A percentile compares a stretch with the other conserved stretches of the same genome.
These are phyloP conservation scores for Cytospora chrysosperma DNA, from an alignment of 2,329 filamentous ascomycete genomes.

Conservation along the genomic window DNA sequence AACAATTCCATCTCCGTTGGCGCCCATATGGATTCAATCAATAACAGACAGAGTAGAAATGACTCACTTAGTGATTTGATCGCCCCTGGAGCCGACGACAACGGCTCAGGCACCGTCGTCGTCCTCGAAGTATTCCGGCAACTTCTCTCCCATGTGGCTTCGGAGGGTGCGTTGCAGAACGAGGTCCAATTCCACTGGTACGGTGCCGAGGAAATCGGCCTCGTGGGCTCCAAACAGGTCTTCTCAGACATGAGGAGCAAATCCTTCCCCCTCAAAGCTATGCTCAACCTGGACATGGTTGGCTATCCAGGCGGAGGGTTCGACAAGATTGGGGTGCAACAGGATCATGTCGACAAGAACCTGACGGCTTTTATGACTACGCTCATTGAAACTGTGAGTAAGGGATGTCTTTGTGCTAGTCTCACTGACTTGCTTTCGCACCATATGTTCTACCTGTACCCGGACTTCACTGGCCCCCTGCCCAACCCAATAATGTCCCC, in stretches of 20 bases:
- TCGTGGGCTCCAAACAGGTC: not conserved
- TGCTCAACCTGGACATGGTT: conserved; percentile 17
- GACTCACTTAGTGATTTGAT: not conserved
- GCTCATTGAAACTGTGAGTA: not conserved
- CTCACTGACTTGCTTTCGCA: not conserved
- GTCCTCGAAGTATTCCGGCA: conserved; percentile 8
- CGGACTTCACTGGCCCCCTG: too few relatives aligned
- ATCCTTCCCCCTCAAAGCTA: conserved; percentile 6
- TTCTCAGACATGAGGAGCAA: not conserved
- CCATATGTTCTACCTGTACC: not conserved
- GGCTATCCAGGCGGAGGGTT: conserved; percentile 1
- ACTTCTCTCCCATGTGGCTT: not conserved
- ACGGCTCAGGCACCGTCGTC: conserved; percentile 10
- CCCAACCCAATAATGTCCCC: too few relatives aligned
- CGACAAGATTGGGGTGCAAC: conserved; percentile 7
- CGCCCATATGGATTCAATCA: conserved; percentile 15
- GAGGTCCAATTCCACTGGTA: conserved; percentile 17
- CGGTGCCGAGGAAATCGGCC: conserved; percentile 13
- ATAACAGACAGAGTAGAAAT: not conserved
- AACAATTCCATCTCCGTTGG: conserved; percentile 2
- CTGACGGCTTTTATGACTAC: conserved; percentile 12
- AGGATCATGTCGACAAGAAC: conserved; percentile 7
- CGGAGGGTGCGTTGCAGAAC: not conserved
- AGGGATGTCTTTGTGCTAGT: not conserved
- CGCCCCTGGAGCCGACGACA: conserved; percentile 16